Percentiles rank a stretch among this genome's conserved stretches.
These are phyloP conservation scores for Scutellaria barbata DNA, from an alignment of 257 asterid species.

Conservation along the genomic window DNA sequence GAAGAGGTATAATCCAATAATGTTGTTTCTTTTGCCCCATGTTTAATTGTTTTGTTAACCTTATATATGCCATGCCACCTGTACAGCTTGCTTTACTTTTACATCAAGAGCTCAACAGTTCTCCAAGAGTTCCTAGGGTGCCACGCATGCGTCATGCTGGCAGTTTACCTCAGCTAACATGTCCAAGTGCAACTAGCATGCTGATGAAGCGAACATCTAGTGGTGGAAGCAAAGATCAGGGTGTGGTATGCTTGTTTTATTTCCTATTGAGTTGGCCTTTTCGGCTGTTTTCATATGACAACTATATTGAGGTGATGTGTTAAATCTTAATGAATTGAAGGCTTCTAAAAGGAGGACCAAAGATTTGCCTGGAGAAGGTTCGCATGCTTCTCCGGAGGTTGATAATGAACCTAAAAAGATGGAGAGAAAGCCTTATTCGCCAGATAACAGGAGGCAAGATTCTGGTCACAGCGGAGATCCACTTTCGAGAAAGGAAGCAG, in stretches of 20 bases:
- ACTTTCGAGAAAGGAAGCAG: conserved; percentile 61
- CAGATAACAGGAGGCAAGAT: conserved; percentile 62
- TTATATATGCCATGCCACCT: conserved; percentile 32
- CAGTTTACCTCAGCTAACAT: conserved; percentile 78
- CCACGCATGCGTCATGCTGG: conserved; percentile 98
- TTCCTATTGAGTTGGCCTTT: conserved; percentile 26
- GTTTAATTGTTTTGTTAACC: conserved; percentile 23
- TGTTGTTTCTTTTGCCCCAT: background rate
- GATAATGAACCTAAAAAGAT: conserved; percentile 67
- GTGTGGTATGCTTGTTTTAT: conserved; percentile 52
- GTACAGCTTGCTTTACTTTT: conserved; percentile 87
- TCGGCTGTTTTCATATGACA: conserved; percentile 28
- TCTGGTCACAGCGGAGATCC: conserved; percentile 46
- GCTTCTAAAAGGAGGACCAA: conserved; percentile 72
- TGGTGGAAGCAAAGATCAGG: conserved; percentile 77
- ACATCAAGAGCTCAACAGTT: conserved; percentile 98
- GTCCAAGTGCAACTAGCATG: conserved; percentile 73
- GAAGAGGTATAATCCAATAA: conserved; percentile 71
- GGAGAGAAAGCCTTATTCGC: conserved; percentile 57
- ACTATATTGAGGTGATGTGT: conserved; percentile 21
- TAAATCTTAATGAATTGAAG: conserved; percentile 43
- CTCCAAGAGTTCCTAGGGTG: conserved; percentile 96
- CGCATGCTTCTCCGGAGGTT: conserved; percentile 53
- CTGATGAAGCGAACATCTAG: conserved; percentile 75
- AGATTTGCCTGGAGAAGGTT: conserved; percentile 66